A percentile compares a stretch with the other conserved stretches of the same genome.
phyloP scores from a whole-genome alignment of 192 early-diverging fungal species.

The Backusella circina region DNA sequence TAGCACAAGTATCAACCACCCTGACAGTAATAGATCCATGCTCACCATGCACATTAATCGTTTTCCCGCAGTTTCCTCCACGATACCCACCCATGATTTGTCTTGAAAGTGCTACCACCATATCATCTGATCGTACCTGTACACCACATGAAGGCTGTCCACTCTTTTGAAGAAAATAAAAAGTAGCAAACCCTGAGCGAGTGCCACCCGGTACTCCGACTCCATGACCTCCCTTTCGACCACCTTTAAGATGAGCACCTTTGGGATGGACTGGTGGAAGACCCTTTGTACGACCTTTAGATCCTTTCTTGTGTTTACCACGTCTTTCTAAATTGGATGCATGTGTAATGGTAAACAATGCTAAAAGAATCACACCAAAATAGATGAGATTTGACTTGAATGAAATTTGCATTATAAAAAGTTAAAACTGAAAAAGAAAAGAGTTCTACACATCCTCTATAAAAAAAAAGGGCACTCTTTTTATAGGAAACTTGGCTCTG shows the following conservation, averaged over 20 bases:
- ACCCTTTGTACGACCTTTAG: neutral
- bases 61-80: conserved; percentile 11
- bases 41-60: conserved; percentile 26
- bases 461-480: neutral
- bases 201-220: neutral
- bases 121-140: neutral
- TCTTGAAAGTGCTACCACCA: conserved; percentile 1
- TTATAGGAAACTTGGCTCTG: neutral
- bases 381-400: neutral
- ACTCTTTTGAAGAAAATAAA: neutral
- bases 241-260: neutral
- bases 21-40: conserved; percentile 34
- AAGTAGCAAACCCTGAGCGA: neutral
- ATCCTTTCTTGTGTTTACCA: neutral
- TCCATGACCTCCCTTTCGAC: neutral
- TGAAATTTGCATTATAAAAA: neutral
- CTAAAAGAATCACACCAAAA: neutral
- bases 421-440: neutral
- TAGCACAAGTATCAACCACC: conserved; percentile 12
- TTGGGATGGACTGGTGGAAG: neutral
- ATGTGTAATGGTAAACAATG: neutral
- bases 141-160: neutral
- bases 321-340: neutral
- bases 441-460: neutral
- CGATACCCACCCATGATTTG: neutral